Evolutionary conservation across 2,329 filamentous ascomycete species (phyloP), one percentile per base, ranked within the genome.

Genomic region (Penicillium sclerotigenum): DNA sequence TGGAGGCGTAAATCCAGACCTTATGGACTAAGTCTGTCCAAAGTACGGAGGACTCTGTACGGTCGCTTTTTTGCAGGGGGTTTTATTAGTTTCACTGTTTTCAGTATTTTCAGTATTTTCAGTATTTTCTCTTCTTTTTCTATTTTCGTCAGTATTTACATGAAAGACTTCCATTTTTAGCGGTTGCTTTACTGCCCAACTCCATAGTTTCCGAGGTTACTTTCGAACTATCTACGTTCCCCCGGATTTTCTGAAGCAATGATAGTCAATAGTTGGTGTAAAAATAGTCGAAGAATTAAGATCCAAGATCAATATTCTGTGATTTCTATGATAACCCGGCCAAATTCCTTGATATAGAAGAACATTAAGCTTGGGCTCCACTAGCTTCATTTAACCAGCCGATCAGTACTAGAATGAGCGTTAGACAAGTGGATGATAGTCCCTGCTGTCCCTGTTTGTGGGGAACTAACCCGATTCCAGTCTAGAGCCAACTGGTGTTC

Each of bases 391-490:
- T 41, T 16, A 20, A 38, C 9, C 13, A n/a, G 53, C 26, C 7
- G 53, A 56, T 56, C 53, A 18, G 6, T 13, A 22, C 53, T 40
- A 4, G 9, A 55, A 55, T 13, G 20, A 34, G 53, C 13, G 24
- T 54, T 37, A 42, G 22, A 48, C 26, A 40, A 16, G 47, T 51
- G 33, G 40, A 36, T 5, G 29, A 29, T 7, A 28, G 37, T 54
- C 33, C 16, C 33, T 36, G 8, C 16, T 8, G 8, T 36, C 8
- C n/a, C n/a, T n/a, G n/a, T n/a, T n/a, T n/a, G n/a, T n/a, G n/a
- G 31, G 18, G 13, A 51, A 14, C 53, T 52, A 52, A 11, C 0
- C 33, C 53, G 3, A 4, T 11, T 24, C 0, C 13, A 24, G 47
- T 22, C 16, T 56, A 52, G 40, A 22, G 18, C 18, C 38, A 50